Evolutionary conservation across 371 early-diverging fungal genomes (phyloP).

Genomic region (Furculomyces boomerangus): DNA sequence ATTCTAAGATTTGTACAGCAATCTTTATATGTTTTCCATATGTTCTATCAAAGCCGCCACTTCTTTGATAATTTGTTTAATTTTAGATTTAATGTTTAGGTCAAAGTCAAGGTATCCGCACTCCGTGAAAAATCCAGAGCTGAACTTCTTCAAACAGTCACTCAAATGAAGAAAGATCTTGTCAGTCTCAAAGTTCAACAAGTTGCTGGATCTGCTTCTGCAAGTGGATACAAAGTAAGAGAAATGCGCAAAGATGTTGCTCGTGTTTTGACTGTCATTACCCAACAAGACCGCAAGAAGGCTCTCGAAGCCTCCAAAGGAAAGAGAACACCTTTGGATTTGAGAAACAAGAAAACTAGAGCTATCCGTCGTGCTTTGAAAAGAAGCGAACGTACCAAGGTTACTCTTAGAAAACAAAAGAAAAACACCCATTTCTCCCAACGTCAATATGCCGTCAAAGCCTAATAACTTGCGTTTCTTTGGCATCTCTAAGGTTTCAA

Average conservation of each 20-base stretch:
- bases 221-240: slow-evolving; percentile 61
- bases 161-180: slow-evolving; percentile 84
- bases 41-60: neutral
- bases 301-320: slow-evolving; percentile 66
- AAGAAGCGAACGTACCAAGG: slow-evolving; percentile 40
- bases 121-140: slow-evolving; percentile 80
- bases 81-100: slow-evolving; percentile 18
- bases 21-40: too few species aligned
- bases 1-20: too few species aligned
- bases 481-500: too few species aligned
- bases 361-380: slow-evolving; percentile 89
- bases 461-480: slow-evolving; percentile 26
- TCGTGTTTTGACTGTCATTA: slow-evolving; percentile 81
- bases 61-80: neutral
- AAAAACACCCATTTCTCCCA: slow-evolving; percentile 64
- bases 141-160: slow-evolving; percentile 73
- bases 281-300: slow-evolving; percentile 68
- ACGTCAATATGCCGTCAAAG: slow-evolving; percentile 72
- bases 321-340: slow-evolving; percentile 82
- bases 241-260: slow-evolving; percentile 81
- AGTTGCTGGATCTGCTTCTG: slow-evolving; percentile 51
- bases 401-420: slow-evolving; percentile 64
- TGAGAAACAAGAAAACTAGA: slow-evolving; percentile 91
- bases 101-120: slow-evolving; percentile 74
- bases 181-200: slow-evolving; percentile 78